phyloP scores from a whole-genome alignment of 371 early-diverging fungal species.

The Smittium mucronatum region DNA sequence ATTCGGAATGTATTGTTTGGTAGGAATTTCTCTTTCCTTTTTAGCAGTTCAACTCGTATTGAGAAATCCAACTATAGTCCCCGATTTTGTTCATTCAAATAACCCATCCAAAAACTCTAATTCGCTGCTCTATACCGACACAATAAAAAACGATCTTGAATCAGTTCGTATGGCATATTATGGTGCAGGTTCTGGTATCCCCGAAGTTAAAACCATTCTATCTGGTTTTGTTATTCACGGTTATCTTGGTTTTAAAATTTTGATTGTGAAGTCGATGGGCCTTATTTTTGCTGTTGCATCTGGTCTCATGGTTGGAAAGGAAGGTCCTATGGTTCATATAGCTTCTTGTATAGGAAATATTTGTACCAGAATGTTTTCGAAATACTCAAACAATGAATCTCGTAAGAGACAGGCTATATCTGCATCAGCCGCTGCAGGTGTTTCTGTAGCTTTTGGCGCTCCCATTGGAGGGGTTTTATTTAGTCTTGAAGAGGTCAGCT shows the following conservation, averaged over 20 bases:
- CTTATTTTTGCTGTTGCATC: conserved; percentile 69
- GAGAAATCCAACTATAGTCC: conserved; percentile 26
- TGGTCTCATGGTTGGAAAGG: conserved; percentile 82
- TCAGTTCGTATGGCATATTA: conserved; percentile 49
- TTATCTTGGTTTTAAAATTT: conserved; percentile 56
- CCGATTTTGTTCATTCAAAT: neutral
- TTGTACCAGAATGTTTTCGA: conserved; percentile 64
- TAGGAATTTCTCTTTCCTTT: conserved; percentile 70
- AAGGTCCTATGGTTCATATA: conserved; percentile 92
- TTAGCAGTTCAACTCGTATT: conserved; percentile 33
- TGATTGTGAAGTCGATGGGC: conserved; percentile 54
- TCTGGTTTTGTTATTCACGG: conserved; percentile 70
- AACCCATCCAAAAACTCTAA: neutral
- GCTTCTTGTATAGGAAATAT: conserved; percentile 85
- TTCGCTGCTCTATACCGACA: neutral
- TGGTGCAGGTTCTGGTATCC: conserved; percentile 65
- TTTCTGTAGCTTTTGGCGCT: conserved; percentile 88
- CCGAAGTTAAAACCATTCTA: conserved; percentile 74
- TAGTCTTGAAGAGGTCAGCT: conserved; percentile 92
- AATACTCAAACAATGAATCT: conserved; percentile 55
- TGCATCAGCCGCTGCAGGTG: conserved; percentile 88
- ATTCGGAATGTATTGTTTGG: conserved; percentile 35
- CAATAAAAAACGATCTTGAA: neutral
- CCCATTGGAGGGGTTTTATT: conserved; percentile 95
- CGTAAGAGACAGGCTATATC: conserved; percentile 84